Percentiles rank a stretch among this genome's conserved stretches.
phyloP scores from a whole-genome alignment of 768 basidiomycete species.

The Trametes cinnabarina region DNA sequence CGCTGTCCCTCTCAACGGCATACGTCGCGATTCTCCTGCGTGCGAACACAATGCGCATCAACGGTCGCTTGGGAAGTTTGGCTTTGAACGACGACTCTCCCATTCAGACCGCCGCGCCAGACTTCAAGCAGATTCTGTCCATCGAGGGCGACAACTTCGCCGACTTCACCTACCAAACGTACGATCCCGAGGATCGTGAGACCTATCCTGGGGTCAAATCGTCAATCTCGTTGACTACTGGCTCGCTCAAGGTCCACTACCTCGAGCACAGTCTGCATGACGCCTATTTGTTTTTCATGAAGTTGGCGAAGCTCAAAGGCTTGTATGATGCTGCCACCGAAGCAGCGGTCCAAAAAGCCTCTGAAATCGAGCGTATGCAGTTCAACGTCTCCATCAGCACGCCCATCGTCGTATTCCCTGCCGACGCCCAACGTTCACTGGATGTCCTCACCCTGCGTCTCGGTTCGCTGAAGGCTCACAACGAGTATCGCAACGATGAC shows the following conservation, averaged over 20 bases:
- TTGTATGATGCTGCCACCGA: slow-evolving; percentile 93
- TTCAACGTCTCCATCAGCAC: slow-evolving; percentile 89
- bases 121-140: slow-evolving; percentile 83
- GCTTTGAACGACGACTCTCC: slow-evolving; percentile 74
- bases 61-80: slow-evolving; percentile 80
- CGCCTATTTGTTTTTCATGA: slow-evolving; percentile 77
- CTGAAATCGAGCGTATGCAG: slow-evolving; percentile 92
- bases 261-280: slow-evolving; percentile 88
- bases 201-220: slow-evolving; percentile 80
- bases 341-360: slow-evolving; percentile 87
- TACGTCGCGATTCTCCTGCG: slow-evolving; percentile 77
- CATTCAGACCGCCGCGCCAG: slow-evolving; percentile 47
- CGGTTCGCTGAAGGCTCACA: slow-evolving; percentile 84
- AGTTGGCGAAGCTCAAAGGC: slow-evolving; percentile 88
- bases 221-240: slow-evolving; percentile 76
- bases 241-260: slow-evolving; percentile 86
- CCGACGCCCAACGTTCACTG: slow-evolving; percentile 52
- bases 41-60: slow-evolving; percentile 70
- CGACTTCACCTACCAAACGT: slow-evolving; percentile 92
- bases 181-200: slow-evolving; percentile 65
- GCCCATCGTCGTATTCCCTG: slow-evolving; percentile 88
- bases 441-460: slow-evolving; percentile 80
- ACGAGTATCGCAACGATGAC: slow-evolving; percentile 56
- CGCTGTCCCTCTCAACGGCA: slow-evolving; percentile 86
- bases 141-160: slow-evolving; percentile 95